Base-by-base conservation (phyloP, 2,329 filamentous ascomycete genomes). In the Trichoderma cornu-damae region DNA sequence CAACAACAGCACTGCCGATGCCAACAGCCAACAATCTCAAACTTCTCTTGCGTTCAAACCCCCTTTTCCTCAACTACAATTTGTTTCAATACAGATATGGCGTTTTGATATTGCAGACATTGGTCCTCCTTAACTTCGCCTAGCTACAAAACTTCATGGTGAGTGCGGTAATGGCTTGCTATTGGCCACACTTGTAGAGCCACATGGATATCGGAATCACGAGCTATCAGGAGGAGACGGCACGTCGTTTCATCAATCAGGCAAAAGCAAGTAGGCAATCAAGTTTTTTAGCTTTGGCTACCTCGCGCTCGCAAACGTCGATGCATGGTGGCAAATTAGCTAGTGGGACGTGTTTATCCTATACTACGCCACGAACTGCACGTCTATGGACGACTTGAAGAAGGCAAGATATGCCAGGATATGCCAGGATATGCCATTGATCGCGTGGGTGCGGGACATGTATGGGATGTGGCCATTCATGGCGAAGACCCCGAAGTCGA, bases 271-370 rank as follows among this genome's bases (percentile, higher is more conserved):
- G 34, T 58, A 48, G 55, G 55, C 32, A 1, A 37, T 34, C 47
- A 58, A 58, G 5, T 58, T 58, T n/a, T 58, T 58, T 38, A 58
- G 53, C 38, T 58, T 52, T 26, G 55, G 53, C 46, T 58, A 53
- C 22, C 48, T 58, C 7, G 44, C 55, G 2, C 24, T 58, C 6
- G 38, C 44, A 28, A 58, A 58, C 14, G 55, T 58, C 6, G 55
- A 58, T 1, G 37, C 48, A 35, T 58, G 55, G 55, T 20, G 55
- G 8, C 35, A 58, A 14, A 16, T 53, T 44, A 48, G 55, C 16
- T 28, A 35, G 7, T 58, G 55, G 55, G 55, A 58, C 30, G 37
- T 58, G 6, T 58, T 58, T 11, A 52, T 58, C 3, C 55, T 48
- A 2, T 58, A 58, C 22, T 58, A 58, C 12, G 22, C 55, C 2